Evolutionary conservation across 345 rosid species (phyloP).

Genomic region (Microcos paniculata): DNA sequence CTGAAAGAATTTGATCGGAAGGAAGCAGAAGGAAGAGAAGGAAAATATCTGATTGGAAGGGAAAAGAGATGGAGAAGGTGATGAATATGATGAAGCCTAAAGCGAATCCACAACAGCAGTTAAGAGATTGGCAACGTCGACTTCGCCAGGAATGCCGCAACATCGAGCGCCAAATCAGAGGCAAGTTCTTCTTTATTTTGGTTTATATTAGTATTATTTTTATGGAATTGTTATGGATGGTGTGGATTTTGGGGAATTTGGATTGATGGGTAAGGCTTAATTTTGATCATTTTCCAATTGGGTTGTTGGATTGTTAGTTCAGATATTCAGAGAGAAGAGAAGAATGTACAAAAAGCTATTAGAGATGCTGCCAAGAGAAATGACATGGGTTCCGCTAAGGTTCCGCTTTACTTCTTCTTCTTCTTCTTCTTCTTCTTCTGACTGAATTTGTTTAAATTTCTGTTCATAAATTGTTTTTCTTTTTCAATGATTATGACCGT

Average conservation of each 20-base stretch:
- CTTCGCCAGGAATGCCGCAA: conserved; percentile 91
- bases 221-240: not conserved
- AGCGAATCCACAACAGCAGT: conserved; percentile 70
- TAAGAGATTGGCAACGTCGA: conserved; percentile 90
- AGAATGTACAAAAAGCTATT: conserved; percentile 81
- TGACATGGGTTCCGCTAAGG: conserved; percentile 93
- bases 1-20: too few species aligned
- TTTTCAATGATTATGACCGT: not conserved
- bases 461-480: not conserved
- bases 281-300: not conserved
- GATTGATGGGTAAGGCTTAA: conserved; percentile 4
- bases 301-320: conserved; percentile 18
- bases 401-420: conserved; percentile 21
- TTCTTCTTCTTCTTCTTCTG: not conserved
- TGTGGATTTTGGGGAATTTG: not conserved
- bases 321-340: conserved; percentile 94
- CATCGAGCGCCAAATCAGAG: conserved; percentile 93
- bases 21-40: not conserved
- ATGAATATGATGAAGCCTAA: conserved; percentile 82
- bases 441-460: not conserved
- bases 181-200: conserved; percentile 24
- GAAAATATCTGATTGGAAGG: not conserved
- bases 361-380: conserved; percentile 88
- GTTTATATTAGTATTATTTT: not conserved
- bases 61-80: conserved; percentile 62